Evolutionary conservation across 208 protist genomes (phyloP), one percentile per base, ranked within the genome.

Genomic region (Crithidia brevicula): DNA sequence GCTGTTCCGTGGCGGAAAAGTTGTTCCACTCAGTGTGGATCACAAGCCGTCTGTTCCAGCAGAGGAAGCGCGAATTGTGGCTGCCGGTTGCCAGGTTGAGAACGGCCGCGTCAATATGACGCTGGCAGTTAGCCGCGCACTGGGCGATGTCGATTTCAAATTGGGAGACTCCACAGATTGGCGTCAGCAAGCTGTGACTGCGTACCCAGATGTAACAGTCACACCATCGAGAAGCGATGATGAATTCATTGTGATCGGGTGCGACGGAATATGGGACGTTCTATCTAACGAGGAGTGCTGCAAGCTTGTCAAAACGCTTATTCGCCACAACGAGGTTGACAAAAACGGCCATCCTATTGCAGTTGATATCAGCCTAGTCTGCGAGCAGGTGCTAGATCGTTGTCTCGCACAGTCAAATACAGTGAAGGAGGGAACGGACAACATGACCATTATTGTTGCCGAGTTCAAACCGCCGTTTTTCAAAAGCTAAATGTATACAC

Each of bases 191-290:
- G 81, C 83, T 11, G 86, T 97, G 20, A 95, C 87, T n/a, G 86
- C 88, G 1, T 75, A 82, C 34, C 92, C 92, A 16, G 91, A 97
- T 45, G 80, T 94, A 4, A 81, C 47, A 33, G 57, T 68, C 16
- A 75, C 77, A 11, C 70, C 72, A 23, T 69, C 70, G 16, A 57
- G 33, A 10, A 57, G 51, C 16, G 76, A 85, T 10, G 89, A 97
- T 57, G 79, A 93, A 56, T 98, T 98, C 76, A 82, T 98, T 58
- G 77, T 98, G 42, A 70, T 98, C 13, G 96, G 81, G 1, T 98
- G 96, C 54, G 96, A 98, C 72, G 96, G 96, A 38, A 86, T 98
- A 38, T 98, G 94, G 93, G 96, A 98, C 73, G 93, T 97, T 8
- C 72, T 98, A 1, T 83, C 77, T 20, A 93, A 87, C 64, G 85